Evolutionary conservation across 306 rosid genomes (phyloP), one percentile per base, ranked within the genome.

Genomic region (Medicago lupulina): DNA sequence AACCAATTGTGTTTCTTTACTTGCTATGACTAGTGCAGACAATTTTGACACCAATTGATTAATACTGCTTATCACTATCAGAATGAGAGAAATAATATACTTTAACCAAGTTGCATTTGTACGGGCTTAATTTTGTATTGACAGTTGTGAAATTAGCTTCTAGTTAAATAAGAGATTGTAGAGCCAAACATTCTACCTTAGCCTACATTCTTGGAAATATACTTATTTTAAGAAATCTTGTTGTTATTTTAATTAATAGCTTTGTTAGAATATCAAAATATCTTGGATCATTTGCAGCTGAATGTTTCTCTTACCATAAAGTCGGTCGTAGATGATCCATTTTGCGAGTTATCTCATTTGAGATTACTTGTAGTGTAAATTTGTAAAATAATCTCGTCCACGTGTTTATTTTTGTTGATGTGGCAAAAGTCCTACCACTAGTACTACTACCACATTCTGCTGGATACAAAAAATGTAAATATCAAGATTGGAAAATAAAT

Each of bases 101-200:
- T 34, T 61, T 61, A 15, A 61, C 21, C 19, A 61, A 61, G 21
- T n/a, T 61, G 67, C 67, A 61, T 31, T 61, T 55, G 31, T 19
- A 55, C 14, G 13, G 31, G 7, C 61, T 55, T 19, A 55, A 9
- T 18, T 55, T 18, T 55, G 14, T 31, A 61, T 31, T 28, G 15
- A 61, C 44, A 15, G 11, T 14, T 14, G 8, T 31, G 41, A 17
- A 61, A 61, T 31, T 31, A 8, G 6, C 1, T 58, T 58, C 16
- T 54, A 9, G 3, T 58, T 23, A 21, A 21, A 58, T 21, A 58
- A 58, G 63, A 58, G 16, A 58, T 51, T 50, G 17, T 14, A 34
- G 7, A 34, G 38, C 38, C 38, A 34, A 34, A 34, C 38, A 34
- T 34, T 34, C 7, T 0, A 5, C n/a, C 19, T 50, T 50, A 50